Conservation (phyloP, 345 rosid genomes). For the Salix viminalis region DNA sequence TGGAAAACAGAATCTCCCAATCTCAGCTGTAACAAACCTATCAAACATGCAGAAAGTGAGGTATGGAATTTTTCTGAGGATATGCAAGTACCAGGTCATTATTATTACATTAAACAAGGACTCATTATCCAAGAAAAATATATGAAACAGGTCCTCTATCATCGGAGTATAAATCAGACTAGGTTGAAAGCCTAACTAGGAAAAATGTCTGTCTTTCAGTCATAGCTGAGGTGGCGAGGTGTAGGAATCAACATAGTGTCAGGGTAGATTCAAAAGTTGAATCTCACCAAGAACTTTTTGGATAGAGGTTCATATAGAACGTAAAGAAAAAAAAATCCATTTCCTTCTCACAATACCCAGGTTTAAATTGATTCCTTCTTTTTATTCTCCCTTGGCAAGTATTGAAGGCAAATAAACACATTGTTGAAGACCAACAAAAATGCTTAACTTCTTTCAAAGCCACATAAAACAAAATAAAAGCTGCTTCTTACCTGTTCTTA, state of each 20-base stretch:
- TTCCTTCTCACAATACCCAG: not conserved
- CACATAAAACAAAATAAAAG: slow-evolving; percentile 9
- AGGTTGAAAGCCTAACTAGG: no score
- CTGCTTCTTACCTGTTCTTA: slow-evolving; percentile 69
- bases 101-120: not conserved
- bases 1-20: not conserved
- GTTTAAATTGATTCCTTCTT: not conserved
- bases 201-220: no score
- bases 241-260: no score
- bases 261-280: not conserved
- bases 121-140: no score
- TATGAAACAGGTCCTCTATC: no score
- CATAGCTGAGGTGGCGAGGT: no score
- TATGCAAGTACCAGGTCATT: no score
- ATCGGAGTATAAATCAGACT: no score
- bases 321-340: not conserved
- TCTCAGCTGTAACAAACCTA: not conserved
- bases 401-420: not conserved
- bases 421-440: not conserved
- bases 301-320: not conserved
- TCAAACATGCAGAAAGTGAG: not conserved
- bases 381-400: not conserved
- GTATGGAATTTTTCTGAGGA: not conserved
- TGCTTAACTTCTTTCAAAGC: not conserved
- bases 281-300: not conserved